phyloP scores from a whole-genome alignment of 2,329 filamentous ascomycete genomes.

The Alternaria sp. region DNA sequence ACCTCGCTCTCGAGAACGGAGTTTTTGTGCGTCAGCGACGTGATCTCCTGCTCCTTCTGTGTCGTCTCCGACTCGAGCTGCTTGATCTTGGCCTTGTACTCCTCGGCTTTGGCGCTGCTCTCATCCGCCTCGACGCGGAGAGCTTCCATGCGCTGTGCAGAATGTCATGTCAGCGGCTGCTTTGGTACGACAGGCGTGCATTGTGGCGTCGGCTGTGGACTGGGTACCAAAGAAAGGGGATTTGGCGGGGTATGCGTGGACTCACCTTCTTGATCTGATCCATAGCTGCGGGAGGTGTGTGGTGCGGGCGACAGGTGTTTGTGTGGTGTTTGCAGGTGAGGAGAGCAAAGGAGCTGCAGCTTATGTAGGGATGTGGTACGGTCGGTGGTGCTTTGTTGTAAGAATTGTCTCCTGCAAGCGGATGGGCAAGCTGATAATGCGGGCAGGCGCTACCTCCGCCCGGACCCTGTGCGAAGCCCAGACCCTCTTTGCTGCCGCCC shows the following conservation, averaged over 20 bases:
- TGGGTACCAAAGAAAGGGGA: constrained; percentile 25
- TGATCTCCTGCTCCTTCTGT: constrained; percentile 97
- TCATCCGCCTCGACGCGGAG: constrained; percentile 95
- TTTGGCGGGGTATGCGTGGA: constrained; percentile 50
- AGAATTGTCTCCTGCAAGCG: constrained; percentile 24
- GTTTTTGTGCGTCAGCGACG: constrained; percentile 95
- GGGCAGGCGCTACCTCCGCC: constrained; percentile 26
- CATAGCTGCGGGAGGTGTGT: constrained; percentile 58
- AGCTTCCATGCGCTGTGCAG: constrained; percentile 83
- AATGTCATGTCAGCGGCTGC: constrained; percentile 27
- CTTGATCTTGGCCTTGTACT: constrained; percentile 88
- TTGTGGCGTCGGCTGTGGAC: constrained; percentile 8
- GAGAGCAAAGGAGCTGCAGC: constrained; percentile 3
- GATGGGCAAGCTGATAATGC: constrained; percentile 35
- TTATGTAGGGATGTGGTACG: constrained; percentile 12
- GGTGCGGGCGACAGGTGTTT: constrained; percentile 2
- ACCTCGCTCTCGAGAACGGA: constrained; percentile 86
- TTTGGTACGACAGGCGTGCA: constrained; percentile 6
- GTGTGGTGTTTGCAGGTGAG: constrained; percentile 8
- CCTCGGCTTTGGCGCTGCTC: constrained; percentile 79
- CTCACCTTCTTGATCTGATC: constrained; percentile 90
- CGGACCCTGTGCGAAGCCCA: constrained; percentile 22
- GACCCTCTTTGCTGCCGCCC: constrained; percentile 10
- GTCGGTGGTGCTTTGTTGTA: constrained; percentile 29
- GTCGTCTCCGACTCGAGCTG: constrained; percentile 91